phyloP scores from a whole-genome alignment of 2,329 filamentous ascomycete genomes.

The Emergomyces africanus region DNA sequence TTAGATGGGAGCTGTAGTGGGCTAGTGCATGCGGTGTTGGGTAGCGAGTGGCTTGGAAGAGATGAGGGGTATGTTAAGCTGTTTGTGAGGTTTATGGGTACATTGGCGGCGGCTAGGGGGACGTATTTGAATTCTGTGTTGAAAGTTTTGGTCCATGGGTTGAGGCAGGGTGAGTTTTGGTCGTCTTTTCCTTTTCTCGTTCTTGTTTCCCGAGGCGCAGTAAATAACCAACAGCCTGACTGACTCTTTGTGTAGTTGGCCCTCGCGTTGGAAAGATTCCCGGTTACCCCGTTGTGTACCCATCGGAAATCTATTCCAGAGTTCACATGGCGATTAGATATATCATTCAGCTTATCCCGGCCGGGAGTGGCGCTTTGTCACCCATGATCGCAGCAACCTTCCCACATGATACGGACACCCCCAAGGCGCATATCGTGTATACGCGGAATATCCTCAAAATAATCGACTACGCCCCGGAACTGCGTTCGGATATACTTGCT shows the following conservation, averaged over 20 bases:
- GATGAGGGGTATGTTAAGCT: conserved; percentile 46
- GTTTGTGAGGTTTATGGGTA: conserved; percentile 45
- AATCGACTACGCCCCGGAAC: conserved; percentile 61
- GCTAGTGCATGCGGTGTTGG: conserved; percentile 45
- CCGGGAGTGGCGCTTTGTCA: conserved; percentile 57
- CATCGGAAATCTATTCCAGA: conserved; percentile 54
- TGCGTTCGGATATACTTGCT: conserved; percentile 69
- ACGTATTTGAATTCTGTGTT: conserved; percentile 63
- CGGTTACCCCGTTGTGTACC: conserved; percentile 45
- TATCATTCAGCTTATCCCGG: conserved; percentile 68
- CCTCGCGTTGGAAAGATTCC: conserved; percentile 41
- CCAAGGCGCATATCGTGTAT: conserved; percentile 72
- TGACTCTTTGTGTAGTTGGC: conserved; percentile 29
- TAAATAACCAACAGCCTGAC: background rate
- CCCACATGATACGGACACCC: conserved; percentile 63
- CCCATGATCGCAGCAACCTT: conserved; percentile 56
- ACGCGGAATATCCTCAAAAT: conserved; percentile 71
- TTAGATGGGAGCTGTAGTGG: conserved; percentile 45
- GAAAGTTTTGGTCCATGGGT: conserved; percentile 67
- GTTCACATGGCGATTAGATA: conserved; percentile 65
- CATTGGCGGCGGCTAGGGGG: conserved; percentile 69
- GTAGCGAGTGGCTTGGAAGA: conserved; percentile 49
- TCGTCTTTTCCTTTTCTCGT: conserved; percentile 29
- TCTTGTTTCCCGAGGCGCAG: background rate
- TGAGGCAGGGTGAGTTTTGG: conserved; percentile 43